Evolutionary conservation across 2,329 filamentous ascomycete genomes (phyloP).

Genomic region (Lasiodiplodia sp.): DNA sequence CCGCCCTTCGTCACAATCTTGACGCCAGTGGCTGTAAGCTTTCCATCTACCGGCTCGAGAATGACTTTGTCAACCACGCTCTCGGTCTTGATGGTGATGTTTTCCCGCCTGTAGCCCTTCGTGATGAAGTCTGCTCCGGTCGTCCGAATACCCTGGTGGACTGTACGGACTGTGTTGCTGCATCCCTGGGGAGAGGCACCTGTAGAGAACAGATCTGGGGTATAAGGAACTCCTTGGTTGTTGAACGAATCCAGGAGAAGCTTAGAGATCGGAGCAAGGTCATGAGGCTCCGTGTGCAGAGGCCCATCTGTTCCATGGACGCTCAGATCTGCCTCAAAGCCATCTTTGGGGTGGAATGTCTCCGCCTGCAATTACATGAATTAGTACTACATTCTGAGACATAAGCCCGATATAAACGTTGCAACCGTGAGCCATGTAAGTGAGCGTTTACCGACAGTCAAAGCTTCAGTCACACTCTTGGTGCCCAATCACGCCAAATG

Average conservation of each 20-base stretch:
- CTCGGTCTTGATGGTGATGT: slow-evolving; percentile 45
- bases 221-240: slow-evolving; percentile 31
- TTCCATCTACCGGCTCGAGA: slow-evolving; percentile 47
- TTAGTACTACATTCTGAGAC: neutral
- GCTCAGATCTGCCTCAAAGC: slow-evolving; percentile 59
- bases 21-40: slow-evolving; percentile 57
- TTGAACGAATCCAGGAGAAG: slow-evolving; percentile 32
- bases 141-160: slow-evolving; percentile 41
- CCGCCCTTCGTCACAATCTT: slow-evolving; percentile 53
- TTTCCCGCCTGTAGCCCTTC: slow-evolving; percentile 48
- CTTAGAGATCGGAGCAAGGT: slow-evolving; percentile 58
- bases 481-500: neutral
- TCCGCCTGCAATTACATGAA: slow-evolving; percentile 51
- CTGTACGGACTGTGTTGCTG: slow-evolving; percentile 42
- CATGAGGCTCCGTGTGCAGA: slow-evolving; percentile 61
- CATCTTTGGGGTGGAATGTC: slow-evolving; percentile 64
- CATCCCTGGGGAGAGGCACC: slow-evolving; percentile 35
- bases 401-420: neutral
- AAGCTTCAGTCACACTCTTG: neutral
- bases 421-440: no score
- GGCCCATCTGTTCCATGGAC: slow-evolving; percentile 61
- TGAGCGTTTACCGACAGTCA: neutral
- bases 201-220: slow-evolving; percentile 33
- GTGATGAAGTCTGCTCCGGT: slow-evolving; percentile 50
- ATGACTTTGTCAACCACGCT: slow-evolving; percentile 54